Base-by-base conservation (phyloP, 768 basidiomycete species). In the Mrakia frigida region DNA sequence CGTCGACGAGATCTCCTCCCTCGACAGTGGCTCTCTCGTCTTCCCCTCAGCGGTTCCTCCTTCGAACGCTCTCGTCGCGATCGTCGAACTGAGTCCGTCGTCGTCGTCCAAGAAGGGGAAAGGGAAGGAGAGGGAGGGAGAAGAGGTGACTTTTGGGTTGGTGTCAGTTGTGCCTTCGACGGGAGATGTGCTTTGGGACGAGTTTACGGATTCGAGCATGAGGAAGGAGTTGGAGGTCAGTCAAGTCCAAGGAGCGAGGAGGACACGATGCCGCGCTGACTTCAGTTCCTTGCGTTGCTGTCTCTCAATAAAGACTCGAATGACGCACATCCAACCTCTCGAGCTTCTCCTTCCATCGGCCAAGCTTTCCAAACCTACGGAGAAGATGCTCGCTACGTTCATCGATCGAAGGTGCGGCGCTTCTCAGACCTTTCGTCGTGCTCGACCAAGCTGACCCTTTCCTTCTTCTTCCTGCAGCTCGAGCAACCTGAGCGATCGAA, bases 181-280 rank as follows among this genome's bases (percentile, higher is more conserved):
- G 0, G 96, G 96, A 1, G 95, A 97, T 79, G 91, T 99, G 3
- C 85, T 93, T 3, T 98, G 93, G 89, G 96, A 99, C 80, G 89
- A 92, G 74, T 96, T 95, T 81, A 87, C 91, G 73, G 94, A 98
- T 82, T 88, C 97, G 2, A 79, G 59, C 59, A 73, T 72, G 43
- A 74, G 75, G 63, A 78, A 53, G 67, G 80, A 80, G 59, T 59
- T 80, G 25, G 94, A 97, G 86, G 93, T 91, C 69, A 52, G 79
- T 65, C 1, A 31, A 18, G 14, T 50, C 2, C 18, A 14, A 9
- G 43, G 16, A 14, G 3, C 3, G 43, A 11, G 11, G 16, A 1
- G 46, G 46, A 50, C 46, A 18, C 46, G 46, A 50, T 18, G 16
- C 46, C 2, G 16, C 13, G 46, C 46, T 50, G 46, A 50, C 18